phyloP scores from a whole-genome alignment of 2,329 filamentous ascomycete genomes.

The Lasiodiplodia sp. region DNA sequence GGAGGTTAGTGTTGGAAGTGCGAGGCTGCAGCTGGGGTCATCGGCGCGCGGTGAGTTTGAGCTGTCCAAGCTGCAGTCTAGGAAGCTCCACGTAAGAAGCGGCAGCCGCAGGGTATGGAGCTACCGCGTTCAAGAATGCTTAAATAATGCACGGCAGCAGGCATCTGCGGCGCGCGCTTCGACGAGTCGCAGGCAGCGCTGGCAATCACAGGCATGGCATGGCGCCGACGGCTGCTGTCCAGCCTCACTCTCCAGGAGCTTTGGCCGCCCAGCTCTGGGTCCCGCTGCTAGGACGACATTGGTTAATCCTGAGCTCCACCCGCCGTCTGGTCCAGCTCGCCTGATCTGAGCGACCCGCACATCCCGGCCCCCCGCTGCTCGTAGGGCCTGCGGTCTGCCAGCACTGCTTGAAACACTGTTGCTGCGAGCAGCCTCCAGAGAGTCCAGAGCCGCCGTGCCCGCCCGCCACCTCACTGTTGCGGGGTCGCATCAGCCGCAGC shows the following conservation, averaged over 20 bases:
- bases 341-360: slow-evolving; percentile 22
- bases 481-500: slow-evolving; percentile 12
- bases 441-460: background rate
- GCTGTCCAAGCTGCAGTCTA: slow-evolving; percentile 19
- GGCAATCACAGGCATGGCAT: slow-evolving; percentile 13
- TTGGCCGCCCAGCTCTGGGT: slow-evolving; percentile 10
- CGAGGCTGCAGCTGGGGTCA: slow-evolving; percentile 24
- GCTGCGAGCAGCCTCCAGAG: background rate
- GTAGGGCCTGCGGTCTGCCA: slow-evolving; percentile 4
- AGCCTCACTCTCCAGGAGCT: slow-evolving; percentile 23
- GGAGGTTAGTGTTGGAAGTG: background rate
- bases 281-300: slow-evolving; percentile 1
- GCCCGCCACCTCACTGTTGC: slow-evolving; percentile 17
- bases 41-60: slow-evolving; percentile 15
- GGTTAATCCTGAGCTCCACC: slow-evolving; percentile 17
- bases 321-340: slow-evolving; percentile 6
- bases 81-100: slow-evolving; percentile 24
- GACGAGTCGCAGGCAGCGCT: slow-evolving; percentile 21
- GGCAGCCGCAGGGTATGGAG: slow-evolving; percentile 4
- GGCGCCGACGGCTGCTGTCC: slow-evolving; percentile 17
- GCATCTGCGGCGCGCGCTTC: slow-evolving; percentile 3
- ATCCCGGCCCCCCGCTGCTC: slow-evolving; percentile 12
- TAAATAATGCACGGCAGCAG: slow-evolving; percentile 21
- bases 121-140: slow-evolving; percentile 11
- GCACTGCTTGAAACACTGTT: slow-evolving; percentile 13